These are phyloP conservation scores for Pyrenophora graminea DNA, from an alignment of 2,329 filamentous ascomycete species.

Conservation along the genomic window DNA sequence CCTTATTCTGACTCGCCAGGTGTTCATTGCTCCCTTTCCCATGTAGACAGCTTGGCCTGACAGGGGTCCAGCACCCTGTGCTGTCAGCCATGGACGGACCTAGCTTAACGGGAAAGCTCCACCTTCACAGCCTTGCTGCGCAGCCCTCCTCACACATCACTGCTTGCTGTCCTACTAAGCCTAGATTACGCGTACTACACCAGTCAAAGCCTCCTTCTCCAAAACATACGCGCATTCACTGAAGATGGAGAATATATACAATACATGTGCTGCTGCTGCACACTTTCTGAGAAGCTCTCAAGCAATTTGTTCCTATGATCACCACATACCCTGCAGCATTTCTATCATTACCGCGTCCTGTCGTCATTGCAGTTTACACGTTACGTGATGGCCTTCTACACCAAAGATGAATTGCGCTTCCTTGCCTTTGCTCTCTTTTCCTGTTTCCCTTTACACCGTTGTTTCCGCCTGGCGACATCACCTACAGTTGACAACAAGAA, in stretches of 20 bases:
- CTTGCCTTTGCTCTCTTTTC: slow-evolving; percentile 35
- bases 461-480: slow-evolving; percentile 11
- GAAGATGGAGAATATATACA: background rate
- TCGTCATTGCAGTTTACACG: slow-evolving; percentile 26
- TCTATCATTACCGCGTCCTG: slow-evolving; percentile 25
- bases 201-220: slow-evolving; percentile 5
- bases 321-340: slow-evolving; percentile 14
- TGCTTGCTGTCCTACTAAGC: background rate
- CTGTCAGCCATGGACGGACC: slow-evolving; percentile 11
- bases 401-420: slow-evolving; percentile 29
- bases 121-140: slow-evolving; percentile 16
- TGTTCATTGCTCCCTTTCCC: slow-evolving; percentile 28
- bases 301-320: slow-evolving; percentile 10
- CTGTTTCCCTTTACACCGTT: slow-evolving; percentile 33
- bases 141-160: slow-evolving; percentile 4
- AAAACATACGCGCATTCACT: background rate
- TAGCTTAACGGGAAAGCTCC: slow-evolving; percentile 20
- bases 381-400: slow-evolving; percentile 25
- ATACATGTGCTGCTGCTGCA: background rate
- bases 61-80: slow-evolving; percentile 18
- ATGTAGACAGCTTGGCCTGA: slow-evolving; percentile 16
- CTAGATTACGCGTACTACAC: background rate
- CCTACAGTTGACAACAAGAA: slow-evolving; percentile 5
- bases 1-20: slow-evolving; percentile 22
- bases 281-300: background rate